phyloP scores from a whole-genome alignment of 176 grass and related monocot species.

The Guadua angustifolia region DNA sequence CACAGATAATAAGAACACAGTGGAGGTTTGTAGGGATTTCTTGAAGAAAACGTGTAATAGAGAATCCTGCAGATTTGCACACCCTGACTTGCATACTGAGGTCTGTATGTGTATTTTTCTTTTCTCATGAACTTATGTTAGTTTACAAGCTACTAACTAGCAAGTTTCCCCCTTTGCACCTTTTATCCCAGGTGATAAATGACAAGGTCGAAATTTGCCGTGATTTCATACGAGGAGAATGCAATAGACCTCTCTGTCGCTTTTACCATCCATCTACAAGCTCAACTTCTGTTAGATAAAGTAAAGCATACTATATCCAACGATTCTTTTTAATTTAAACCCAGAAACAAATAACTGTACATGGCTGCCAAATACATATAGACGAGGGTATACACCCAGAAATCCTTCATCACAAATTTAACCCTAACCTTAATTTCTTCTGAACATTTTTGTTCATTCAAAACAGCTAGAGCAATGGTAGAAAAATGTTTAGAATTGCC shows the following conservation, averaged over 20 bases:
- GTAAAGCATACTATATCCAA: conserved; percentile 53
- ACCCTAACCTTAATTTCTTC: conserved; percentile 29
- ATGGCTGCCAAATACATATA: conserved; percentile 20
- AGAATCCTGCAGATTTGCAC: conserved; percentile 66
- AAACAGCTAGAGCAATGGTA: conserved; percentile 21
- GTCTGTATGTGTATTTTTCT: conserved; percentile 36
- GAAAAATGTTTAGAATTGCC: neutral
- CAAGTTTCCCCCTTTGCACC: neutral
- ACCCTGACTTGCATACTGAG: conserved; percentile 51
- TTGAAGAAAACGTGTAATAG: conserved; percentile 73
- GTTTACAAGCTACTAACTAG: conserved; percentile 24
- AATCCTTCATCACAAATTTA: conserved; percentile 6
- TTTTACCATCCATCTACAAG: conserved; percentile 64
- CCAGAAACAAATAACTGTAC: conserved; percentile 7
- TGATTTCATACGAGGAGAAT: conserved; percentile 71
- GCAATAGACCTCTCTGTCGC: conserved; percentile 58
- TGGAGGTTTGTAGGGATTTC: conserved; percentile 66
- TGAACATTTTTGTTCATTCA: conserved; percentile 20
- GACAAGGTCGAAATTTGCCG: conserved; percentile 68
- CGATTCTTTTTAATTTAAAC: conserved; percentile 10
- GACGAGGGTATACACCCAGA: neutral
- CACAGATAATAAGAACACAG: conserved; percentile 43
- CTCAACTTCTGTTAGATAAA: conserved; percentile 56
- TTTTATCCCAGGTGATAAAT: conserved; percentile 44
- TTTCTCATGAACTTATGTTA: neutral